Percentiles rank a stretch among this genome's conserved stretches.
Conservation (phyloP, 208 protist species). For the Leishmania gerbilli region DNA sequence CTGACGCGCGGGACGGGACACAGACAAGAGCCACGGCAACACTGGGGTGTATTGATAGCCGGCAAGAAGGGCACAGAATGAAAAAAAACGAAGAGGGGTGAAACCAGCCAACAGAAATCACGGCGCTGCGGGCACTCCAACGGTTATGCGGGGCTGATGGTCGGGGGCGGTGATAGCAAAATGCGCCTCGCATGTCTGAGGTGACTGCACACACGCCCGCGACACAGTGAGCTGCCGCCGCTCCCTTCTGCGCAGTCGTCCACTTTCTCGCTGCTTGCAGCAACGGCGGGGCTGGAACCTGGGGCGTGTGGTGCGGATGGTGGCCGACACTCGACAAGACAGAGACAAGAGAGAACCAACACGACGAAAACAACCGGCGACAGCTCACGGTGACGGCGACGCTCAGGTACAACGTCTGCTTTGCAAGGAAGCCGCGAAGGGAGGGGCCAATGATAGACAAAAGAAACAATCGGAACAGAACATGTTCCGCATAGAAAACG, state of each 20-base stretch:
- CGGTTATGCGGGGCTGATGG: neutral
- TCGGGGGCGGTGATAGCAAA: neutral
- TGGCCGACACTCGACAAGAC: neutral
- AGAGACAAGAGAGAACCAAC: constrained; percentile 18
- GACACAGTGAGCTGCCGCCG: neutral
- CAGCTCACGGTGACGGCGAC: neutral
- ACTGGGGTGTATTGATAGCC: neutral
- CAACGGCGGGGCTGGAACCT: neutral
- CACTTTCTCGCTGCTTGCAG: neutral
- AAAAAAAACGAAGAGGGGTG: neutral
- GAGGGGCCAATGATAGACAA: no score
- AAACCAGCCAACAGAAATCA: neutral
- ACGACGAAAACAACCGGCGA: neutral
- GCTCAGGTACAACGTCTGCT: neutral
- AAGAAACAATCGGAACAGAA: neutral
- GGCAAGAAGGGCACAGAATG: neutral
- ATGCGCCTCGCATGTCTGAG: neutral
- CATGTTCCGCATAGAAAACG: neutral
- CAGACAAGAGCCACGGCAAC: neutral
- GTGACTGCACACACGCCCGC: neutral
- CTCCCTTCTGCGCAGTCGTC: neutral
- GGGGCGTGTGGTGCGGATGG: no score
- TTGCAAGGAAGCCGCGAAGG: neutral
- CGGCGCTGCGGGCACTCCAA: no score
- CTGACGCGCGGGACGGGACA: neutral